Percentiles rank a stretch among this genome's conserved stretches.
These are phyloP conservation scores for Pythium myriotylum DNA, from an alignment of 352 stramenopile species.

Conservation along the genomic window DNA sequence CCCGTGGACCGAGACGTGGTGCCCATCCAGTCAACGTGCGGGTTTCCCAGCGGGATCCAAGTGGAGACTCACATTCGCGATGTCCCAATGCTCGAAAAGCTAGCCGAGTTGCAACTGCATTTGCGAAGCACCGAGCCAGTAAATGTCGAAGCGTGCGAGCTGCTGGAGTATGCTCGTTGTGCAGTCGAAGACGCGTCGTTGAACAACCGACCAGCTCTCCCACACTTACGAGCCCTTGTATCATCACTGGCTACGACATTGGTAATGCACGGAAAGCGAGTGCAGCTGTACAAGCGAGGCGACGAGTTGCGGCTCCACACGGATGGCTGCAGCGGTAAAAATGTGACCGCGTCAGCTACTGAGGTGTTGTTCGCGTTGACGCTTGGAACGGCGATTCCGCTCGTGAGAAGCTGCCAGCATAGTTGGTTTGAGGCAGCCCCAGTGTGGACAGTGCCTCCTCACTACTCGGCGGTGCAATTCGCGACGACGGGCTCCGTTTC, in stretches of 20 bases:
- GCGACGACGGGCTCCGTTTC: not conserved
- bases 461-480: not conserved
- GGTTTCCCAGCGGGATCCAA: not conserved
- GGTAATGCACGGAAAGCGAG: not conserved
- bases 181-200: constrained; percentile 2
- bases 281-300: not conserved
- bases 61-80: constrained; percentile 7
- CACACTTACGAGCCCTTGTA: not conserved
- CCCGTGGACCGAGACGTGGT: not conserved
- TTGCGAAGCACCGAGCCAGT: not conserved
- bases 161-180: not conserved
- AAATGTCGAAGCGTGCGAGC: not conserved
- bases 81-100: not conserved
- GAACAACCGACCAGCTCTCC: not conserved
- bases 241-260: not conserved
- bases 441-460: not conserved
- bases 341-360: not conserved
- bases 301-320: constrained; percentile 3
- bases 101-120: not conserved
- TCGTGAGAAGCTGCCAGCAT: not conserved
- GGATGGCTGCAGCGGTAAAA: not conserved
- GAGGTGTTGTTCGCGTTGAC: not conserved
- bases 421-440: not conserved
- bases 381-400: not conserved
- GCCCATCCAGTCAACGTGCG: not conserved